phyloP scores from a whole-genome alignment of 805 yeast species.

The Lachancea waltii region DNA sequence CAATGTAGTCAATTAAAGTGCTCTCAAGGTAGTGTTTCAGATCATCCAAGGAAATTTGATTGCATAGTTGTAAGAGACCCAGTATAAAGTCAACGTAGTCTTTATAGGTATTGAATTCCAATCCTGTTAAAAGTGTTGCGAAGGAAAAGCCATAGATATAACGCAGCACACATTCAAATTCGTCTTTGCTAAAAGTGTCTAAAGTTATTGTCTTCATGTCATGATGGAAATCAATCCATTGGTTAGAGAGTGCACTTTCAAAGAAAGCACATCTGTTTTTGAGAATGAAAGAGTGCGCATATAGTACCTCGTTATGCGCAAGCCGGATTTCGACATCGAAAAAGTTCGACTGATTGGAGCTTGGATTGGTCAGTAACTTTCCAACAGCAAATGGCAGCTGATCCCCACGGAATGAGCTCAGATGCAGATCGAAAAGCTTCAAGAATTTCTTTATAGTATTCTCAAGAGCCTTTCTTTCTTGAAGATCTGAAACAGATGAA shows the following conservation, averaged over 20 bases:
- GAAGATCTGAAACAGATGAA: not conserved
- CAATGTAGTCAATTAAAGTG: conserved; percentile 48
- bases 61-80: conserved; percentile 54
- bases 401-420: conserved; percentile 6
- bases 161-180: conserved; percentile 44
- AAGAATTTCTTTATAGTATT: conserved; percentile 3
- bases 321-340: conserved; percentile 45
- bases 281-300: conserved; percentile 49
- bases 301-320: conserved; percentile 38
- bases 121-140: conserved; percentile 14
- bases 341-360: too few relatives aligned
- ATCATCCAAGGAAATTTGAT: conserved; percentile 54
- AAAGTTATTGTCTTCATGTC: conserved; percentile 35
- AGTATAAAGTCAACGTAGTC: conserved; percentile 34
- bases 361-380: not conserved
- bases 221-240: conserved; percentile 41
- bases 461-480: not conserved
- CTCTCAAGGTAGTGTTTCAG: conserved; percentile 58
- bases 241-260: conserved; percentile 45
- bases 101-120: conserved; percentile 13
- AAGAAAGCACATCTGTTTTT: conserved; percentile 55
- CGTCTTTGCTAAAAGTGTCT: conserved; percentile 31
- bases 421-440: conserved; percentile 3
- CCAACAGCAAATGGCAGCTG: not conserved
- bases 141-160: conserved; percentile 48